Conservation (phyloP, 208 protist species). For the Crithidia brevicula region DNA sequence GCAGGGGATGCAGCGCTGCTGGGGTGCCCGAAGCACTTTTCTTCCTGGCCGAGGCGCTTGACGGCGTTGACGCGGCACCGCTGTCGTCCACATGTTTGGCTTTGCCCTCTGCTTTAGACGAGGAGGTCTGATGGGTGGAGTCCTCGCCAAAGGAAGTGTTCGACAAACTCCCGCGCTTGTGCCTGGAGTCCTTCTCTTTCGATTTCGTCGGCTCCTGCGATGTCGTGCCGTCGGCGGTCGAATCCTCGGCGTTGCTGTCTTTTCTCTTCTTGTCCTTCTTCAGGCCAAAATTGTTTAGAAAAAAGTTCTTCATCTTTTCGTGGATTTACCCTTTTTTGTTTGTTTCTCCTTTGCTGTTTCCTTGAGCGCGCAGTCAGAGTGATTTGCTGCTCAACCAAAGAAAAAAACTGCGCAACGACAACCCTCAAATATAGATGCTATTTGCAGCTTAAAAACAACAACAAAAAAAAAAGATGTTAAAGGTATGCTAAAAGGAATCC, state of each 20-base stretch:
- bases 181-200: conserved; percentile 26
- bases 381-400: too few species aligned
- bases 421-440: too few species aligned
- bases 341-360: too few species aligned
- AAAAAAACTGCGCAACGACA: not conserved
- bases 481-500: too few species aligned
- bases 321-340: too few species aligned
- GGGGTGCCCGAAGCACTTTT: not conserved
- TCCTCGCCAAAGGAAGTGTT: too few species aligned
- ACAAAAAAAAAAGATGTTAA: too few species aligned
- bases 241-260: conserved; percentile 6
- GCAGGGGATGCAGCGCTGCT: conserved; percentile 3
- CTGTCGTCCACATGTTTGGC: not conserved
- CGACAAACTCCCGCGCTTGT: too few species aligned
- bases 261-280: conserved; percentile 56
- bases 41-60: not conserved
- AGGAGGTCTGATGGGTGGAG: not conserved
- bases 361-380: too few species aligned
- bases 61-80: not conserved
- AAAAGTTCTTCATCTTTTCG: conserved; percentile 38
- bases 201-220: not conserved
- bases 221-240: not conserved
- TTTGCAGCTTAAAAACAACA: too few species aligned
- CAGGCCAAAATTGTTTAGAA: conserved; percentile 32
- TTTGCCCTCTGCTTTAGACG: not conserved